Conservation (phyloP, 176 grass and related monocot genomes). For the Poa annua region DNA sequence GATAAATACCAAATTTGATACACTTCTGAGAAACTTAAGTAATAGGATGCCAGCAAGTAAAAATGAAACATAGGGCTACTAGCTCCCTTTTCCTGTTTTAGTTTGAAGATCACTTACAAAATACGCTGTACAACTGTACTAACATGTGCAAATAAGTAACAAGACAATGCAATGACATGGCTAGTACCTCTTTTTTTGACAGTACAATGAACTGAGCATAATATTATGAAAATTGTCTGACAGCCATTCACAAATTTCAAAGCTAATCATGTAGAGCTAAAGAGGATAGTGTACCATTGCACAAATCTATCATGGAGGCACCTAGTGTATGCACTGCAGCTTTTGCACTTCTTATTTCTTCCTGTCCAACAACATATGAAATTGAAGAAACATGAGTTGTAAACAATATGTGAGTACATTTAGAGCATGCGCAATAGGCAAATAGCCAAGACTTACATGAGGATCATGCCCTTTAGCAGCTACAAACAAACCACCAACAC, state of each 20-base stretch:
- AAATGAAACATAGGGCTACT: not conserved
- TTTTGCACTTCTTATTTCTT: constrained; percentile 75
- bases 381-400: not conserved
- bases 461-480: constrained; percentile 92
- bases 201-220: not conserved
- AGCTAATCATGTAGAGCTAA: not conserved
- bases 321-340: constrained; percentile 65
- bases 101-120: not conserved
- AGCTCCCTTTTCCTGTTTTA: not conserved
- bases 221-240: not conserved
- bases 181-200: not conserved
- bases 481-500: constrained; percentile 90
- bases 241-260: not conserved
- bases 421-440: not conserved
- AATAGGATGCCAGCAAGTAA: not conserved
- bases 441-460: constrained; percentile 53
- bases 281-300: constrained; percentile 49
- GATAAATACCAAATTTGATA: not conserved
- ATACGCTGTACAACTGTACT: not conserved
- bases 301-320: constrained; percentile 65
- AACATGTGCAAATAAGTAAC: not conserved
- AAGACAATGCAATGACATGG: not conserved
- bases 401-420: not conserved
- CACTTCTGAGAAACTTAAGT: not conserved
- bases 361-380: constrained; percentile 47